Percentiles rank a stretch among this genome's conserved stretches.
These are phyloP conservation scores for Stentor coeruleus DNA, from an alignment of 73 alveolate species.

Conservation along the genomic window DNA sequence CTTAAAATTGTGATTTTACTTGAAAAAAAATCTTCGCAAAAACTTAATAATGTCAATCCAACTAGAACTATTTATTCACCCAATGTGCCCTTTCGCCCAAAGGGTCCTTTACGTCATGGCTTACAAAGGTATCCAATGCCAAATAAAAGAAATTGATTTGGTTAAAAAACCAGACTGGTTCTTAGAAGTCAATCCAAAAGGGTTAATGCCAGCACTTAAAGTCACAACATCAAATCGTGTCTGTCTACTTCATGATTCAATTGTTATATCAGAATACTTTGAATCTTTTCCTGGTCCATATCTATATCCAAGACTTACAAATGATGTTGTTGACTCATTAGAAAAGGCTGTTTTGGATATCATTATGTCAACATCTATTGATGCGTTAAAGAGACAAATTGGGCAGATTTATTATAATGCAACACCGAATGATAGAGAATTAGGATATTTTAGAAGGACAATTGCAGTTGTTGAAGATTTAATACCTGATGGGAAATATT, in stretches of 20 bases:
- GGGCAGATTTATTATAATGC: not conserved
- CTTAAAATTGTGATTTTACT: no score
- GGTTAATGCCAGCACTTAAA: not conserved
- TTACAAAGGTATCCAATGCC: not conserved
- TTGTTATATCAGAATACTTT: not conserved
- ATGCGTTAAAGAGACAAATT: not conserved
- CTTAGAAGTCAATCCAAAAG: not conserved
- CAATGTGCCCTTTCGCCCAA: conserved; percentile 3
- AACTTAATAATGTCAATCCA: no score
- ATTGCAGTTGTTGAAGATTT: not conserved
- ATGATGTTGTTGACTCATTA: not conserved
- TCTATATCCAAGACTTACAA: not conserved
- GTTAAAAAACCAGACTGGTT: not conserved
- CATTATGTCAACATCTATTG: not conserved
- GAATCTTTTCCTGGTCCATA: not conserved
- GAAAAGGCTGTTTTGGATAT: conserved; percentile 10
- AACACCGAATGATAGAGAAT: not conserved
- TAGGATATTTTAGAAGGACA: not conserved
- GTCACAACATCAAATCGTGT: not conserved
- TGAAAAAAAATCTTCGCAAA: no score
- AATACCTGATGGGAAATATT: not conserved
- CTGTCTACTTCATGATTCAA: not conserved
- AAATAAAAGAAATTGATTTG: not conserved
- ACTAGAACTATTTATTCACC: not conserved
- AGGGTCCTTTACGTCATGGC: not conserved